Evolutionary conservation across 2,329 filamentous ascomycete species (phyloP).

Genomic region (Neofusicoccum kwambonambiense): DNA sequence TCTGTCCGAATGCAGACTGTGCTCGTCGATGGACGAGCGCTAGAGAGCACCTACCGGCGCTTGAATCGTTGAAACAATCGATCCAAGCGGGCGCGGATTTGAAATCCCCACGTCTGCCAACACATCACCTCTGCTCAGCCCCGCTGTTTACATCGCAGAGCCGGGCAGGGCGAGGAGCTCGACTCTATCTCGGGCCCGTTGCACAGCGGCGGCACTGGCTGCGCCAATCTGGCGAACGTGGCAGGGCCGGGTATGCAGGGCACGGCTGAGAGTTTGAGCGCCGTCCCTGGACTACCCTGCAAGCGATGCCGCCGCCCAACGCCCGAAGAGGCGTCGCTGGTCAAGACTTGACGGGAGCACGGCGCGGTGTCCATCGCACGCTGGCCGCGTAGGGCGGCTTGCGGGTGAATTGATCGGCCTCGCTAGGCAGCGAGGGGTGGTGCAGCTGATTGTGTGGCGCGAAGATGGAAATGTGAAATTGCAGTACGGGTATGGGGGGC

Average conservation of each 20-base stretch:
- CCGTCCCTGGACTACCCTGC: not conserved
- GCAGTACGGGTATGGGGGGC: not conserved
- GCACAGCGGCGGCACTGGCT: constrained; percentile 5
- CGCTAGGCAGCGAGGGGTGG: not conserved
- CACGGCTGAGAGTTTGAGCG: constrained; percentile 1
- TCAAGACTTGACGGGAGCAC: not conserved
- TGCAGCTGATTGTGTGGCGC: not conserved
- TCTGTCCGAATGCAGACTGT: not conserved
- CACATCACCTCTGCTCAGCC: constrained; percentile 5
- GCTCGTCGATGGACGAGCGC: not conserved
- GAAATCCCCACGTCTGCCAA: constrained; percentile 8
- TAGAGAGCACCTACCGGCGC: not conserved
- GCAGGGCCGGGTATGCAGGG: constrained; percentile 7
- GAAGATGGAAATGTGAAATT: constrained; percentile 2
- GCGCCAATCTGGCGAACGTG: constrained; percentile 5
- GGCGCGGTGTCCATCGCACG: not conserved
- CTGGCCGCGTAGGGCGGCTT: not conserved
- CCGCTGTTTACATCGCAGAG: not conserved
- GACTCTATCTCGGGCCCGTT: constrained; percentile 1
- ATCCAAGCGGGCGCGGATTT: not conserved
- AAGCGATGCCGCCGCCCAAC: not conserved
- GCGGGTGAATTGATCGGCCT: not conserved
- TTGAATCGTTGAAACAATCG: not conserved
- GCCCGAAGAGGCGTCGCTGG: not conserved
- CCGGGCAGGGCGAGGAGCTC: not conserved